Conservation (phyloP, 2,329 filamentous ascomycete species). For the Paramyrothecium sp. region DNA sequence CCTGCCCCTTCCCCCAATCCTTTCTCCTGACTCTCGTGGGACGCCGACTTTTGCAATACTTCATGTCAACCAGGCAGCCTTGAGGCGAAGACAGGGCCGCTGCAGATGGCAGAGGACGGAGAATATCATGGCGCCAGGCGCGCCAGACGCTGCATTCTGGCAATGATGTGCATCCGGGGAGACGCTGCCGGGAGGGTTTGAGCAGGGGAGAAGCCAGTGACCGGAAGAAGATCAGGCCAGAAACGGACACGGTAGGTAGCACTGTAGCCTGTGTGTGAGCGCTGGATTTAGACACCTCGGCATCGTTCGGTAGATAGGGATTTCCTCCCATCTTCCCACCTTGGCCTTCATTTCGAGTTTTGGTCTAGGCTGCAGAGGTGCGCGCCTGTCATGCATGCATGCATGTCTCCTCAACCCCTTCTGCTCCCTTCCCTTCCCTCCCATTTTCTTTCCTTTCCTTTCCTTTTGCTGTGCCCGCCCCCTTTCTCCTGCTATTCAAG, state of each 20-base stretch:
- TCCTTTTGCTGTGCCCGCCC: neutral
- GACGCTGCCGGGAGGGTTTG: neutral
- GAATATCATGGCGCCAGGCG: neutral
- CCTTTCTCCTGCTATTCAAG: slow-evolving; percentile 4
- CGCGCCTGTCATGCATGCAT: neutral
- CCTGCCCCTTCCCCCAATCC: too few species aligned
- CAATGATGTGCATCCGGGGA: neutral
- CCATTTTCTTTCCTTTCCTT: neutral
- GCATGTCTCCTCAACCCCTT: neutral
- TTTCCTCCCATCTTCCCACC: too few species aligned
- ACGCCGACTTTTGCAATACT: too few species aligned
- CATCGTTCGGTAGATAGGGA: too few species aligned
- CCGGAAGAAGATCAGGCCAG: neutral
- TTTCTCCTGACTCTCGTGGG: too few species aligned
- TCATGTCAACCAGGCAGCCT: too few species aligned
- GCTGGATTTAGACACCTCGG: neutral
- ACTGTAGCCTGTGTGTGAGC: neutral
- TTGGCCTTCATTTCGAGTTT: too few species aligned
- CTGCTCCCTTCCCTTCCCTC: neutral
- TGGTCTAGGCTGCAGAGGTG: neutral
- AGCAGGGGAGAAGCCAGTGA: neutral
- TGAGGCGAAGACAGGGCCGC: neutral
- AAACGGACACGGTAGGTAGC: neutral
- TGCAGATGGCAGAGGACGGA: neutral
- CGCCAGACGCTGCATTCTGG: neutral